Evolutionary conservation across 179 eudicot species (phyloP).

Genomic region (Amaranthus tricolor): DNA sequence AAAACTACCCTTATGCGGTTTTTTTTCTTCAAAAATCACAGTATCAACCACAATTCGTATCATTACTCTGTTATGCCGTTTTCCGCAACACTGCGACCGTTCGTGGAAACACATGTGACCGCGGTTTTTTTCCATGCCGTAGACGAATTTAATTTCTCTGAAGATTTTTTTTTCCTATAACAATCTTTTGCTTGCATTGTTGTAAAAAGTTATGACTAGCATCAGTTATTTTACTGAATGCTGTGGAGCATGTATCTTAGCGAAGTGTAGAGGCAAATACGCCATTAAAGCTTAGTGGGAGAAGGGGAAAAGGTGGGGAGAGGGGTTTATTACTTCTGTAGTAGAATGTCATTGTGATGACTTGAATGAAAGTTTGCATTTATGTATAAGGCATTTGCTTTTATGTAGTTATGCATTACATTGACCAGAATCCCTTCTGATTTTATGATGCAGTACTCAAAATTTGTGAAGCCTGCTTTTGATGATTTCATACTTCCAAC

Average conservation of each 20-base stretch:
- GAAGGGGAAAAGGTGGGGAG: background rate
- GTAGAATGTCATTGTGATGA: conserved; percentile 1
- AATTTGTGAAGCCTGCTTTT: conserved; percentile 94
- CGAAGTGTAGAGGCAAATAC: background rate
- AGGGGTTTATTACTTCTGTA: background rate
- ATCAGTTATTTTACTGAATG: background rate
- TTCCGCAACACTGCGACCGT: too few species aligned
- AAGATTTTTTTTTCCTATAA: background rate
- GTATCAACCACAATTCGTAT: too few species aligned
- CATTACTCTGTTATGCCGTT: too few species aligned
- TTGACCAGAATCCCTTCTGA: conserved; percentile 16
- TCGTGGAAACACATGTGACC: too few species aligned
- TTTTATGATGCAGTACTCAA: conserved; percentile 69
- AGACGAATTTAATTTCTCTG: background rate
- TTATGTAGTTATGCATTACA: conserved; percentile 6
- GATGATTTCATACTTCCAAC: conserved; percentile 96
- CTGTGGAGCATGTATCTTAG: conserved; percentile 10
- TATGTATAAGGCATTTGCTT: background rate
- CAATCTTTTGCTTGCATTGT: background rate
- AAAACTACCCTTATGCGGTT: too few species aligned
- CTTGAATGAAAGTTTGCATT: conserved; percentile 4
- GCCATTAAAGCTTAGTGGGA: background rate
- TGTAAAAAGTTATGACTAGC: background rate
- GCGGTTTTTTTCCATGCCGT: background rate
- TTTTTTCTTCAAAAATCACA: too few species aligned